Conservation (phyloP, 495 filamentous ascomycete genomes). For the Xeromyces bisporus region DNA sequence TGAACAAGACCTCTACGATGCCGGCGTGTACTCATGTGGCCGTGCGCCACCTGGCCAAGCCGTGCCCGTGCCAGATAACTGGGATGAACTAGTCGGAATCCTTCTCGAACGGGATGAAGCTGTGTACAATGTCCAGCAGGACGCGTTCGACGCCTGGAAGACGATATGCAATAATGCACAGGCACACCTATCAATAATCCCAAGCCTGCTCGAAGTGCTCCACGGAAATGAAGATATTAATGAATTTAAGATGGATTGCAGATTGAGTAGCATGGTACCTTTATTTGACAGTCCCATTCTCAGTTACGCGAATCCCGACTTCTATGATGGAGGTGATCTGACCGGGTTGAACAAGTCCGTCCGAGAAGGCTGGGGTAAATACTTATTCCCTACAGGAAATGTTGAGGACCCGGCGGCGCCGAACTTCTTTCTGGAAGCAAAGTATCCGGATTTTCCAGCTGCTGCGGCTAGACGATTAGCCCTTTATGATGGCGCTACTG, state of each 20-base stretch:
- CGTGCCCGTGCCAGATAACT: not conserved
- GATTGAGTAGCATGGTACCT: not conserved
- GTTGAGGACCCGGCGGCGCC: not conserved
- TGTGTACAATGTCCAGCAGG: not conserved
- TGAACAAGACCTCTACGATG: not conserved
- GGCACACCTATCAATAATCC: not conserved
- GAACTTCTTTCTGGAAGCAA: constrained; percentile 26
- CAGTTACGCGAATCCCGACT: not conserved
- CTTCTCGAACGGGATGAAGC: not conserved
- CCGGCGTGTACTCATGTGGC: not conserved
- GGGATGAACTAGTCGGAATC: not conserved
- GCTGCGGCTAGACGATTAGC: constrained; percentile 21
- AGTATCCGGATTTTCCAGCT: constrained; percentile 13
- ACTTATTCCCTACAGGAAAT: not conserved
- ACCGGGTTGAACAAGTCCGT: not conserved
- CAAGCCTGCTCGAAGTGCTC: not conserved
- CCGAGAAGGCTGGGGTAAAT: not conserved
- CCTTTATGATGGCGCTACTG: constrained; percentile 23
- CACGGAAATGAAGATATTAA: not conserved
- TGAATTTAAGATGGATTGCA: not conserved
- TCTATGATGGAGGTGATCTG: not conserved
- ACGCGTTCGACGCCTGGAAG: not conserved
- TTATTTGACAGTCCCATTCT: not conserved
- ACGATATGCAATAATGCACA: not conserved
- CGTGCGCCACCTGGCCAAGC: not conserved